These are phyloP conservation scores for Solanum pennellii DNA, from an alignment of 257 asterid genomes.

Conservation along the genomic window DNA sequence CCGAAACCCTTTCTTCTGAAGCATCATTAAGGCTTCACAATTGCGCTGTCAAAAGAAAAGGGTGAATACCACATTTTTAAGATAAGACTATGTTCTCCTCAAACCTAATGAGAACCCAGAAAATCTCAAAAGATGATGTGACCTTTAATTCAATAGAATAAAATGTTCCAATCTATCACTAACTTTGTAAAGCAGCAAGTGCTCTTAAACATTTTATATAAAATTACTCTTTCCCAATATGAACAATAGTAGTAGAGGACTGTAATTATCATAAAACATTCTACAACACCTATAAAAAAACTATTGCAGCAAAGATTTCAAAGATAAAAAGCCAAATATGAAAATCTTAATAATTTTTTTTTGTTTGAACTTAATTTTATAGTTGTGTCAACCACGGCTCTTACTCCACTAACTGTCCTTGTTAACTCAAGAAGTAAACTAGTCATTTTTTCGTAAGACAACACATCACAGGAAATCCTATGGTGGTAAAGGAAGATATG, in stretches of 20 bases:
- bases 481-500: neutral
- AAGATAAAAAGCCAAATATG: neutral
- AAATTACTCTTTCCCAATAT: neutral
- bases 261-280: neutral
- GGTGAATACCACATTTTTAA: constrained; percentile 3
- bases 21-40: constrained; percentile 98
- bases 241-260: neutral
- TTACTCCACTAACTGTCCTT: neutral
- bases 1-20: constrained; percentile 84
- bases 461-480: neutral
- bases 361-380: neutral
- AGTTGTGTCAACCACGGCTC: neutral
- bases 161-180: neutral
- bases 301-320: neutral
- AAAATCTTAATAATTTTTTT: neutral
- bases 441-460: neutral
- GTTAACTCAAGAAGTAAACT: neutral
- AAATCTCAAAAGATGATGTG: neutral
- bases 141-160: neutral
- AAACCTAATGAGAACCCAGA: neutral
- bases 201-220: neutral
- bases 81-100: neutral
- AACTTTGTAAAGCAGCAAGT: neutral
- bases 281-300: neutral
- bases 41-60: constrained; percentile 61